A percentile compares a stretch with the other conserved stretches of the same genome.
phyloP scores from a whole-genome alignment of 805 yeast genomes.

The Candida insectorum region DNA sequence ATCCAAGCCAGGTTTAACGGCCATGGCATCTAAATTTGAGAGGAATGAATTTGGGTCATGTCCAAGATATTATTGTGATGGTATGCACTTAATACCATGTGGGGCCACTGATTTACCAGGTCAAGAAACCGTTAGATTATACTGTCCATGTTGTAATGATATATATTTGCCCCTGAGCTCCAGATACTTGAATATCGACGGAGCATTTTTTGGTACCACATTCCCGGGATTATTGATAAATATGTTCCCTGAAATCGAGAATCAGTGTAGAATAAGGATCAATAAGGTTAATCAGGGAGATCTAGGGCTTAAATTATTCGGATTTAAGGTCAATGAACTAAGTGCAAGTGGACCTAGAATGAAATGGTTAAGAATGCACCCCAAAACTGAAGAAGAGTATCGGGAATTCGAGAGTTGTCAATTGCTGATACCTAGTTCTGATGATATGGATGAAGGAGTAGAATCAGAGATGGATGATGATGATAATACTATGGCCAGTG shows the following conservation, averaged over 20 bases:
- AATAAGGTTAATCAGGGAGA: constrained; percentile 46
- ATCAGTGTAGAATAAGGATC: constrained; percentile 60
- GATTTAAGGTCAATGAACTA: constrained; percentile 74
- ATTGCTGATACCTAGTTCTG: constrained; percentile 46
- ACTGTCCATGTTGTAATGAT: constrained; percentile 93
- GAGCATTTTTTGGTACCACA: constrained; percentile 95
- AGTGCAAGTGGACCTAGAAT: constrained; percentile 88
- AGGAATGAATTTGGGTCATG: constrained; percentile 87
- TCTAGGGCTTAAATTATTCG: constrained; percentile 77
- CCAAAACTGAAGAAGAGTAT: constrained; percentile 57
- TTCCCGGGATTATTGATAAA: constrained; percentile 91
- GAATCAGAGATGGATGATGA: constrained; percentile 20
- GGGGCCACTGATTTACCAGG: constrained; percentile 92
- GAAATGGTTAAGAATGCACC: constrained; percentile 88
- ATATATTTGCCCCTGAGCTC: constrained; percentile 83
- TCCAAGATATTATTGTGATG: constrained; percentile 85
- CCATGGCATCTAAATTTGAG: constrained; percentile 93
- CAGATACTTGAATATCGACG: constrained; percentile 86
- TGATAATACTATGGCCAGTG: constrained; percentile 45
- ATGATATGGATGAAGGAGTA: constrained; percentile 15
- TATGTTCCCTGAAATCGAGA: constrained; percentile 86
- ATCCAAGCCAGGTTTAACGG: constrained; percentile 83
- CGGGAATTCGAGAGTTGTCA: constrained; percentile 65
- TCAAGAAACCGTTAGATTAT: constrained; percentile 84
- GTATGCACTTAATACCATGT: constrained; percentile 85